phyloP scores from a whole-genome alignment of 176 grass and related monocot genomes.

The Tuctoria greenei region DNA sequence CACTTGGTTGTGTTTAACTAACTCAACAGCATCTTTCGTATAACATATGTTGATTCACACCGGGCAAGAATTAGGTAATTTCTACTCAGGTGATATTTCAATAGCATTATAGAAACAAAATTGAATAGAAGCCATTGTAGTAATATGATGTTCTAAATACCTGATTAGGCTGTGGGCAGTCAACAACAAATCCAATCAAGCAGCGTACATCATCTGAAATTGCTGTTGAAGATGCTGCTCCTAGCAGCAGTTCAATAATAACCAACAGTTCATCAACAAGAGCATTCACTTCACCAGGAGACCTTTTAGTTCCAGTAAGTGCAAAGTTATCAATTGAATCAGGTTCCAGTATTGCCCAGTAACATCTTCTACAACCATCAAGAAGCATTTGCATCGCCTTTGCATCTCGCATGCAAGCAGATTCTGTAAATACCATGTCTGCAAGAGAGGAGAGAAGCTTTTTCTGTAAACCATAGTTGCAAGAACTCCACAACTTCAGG shows the following conservation, averaged over 20 bases:
- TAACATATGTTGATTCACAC: slow-evolving; percentile 6
- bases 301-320: slow-evolving; percentile 55
- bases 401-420: slow-evolving; percentile 82
- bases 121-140: background rate
- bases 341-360: slow-evolving; percentile 71
- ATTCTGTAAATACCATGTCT: slow-evolving; percentile 96
- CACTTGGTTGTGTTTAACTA: background rate
- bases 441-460: slow-evolving; percentile 98
- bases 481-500: slow-evolving; percentile 93
- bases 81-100: slow-evolving; percentile 1
- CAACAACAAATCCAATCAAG: slow-evolving; percentile 93
- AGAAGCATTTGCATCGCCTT: slow-evolving; percentile 97
- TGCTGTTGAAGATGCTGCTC: slow-evolving; percentile 68
- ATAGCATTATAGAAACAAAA: background rate
- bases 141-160: slow-evolving; percentile 44
- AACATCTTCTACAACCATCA: slow-evolving; percentile 96
- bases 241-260: slow-evolving; percentile 87
- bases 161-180: slow-evolving; percentile 98
- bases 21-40: slow-evolving; percentile 17
- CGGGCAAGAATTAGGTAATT: slow-evolving; percentile 4
- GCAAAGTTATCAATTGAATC: slow-evolving; percentile 77
- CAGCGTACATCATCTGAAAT: slow-evolving; percentile 72
- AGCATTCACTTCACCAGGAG: slow-evolving; percentile 86
- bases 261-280: slow-evolving; percentile 96
- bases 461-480: slow-evolving; percentile 94